These are phyloP conservation scores for Lipomyces yamadae DNA, from an alignment of 805 yeast species.

Conservation along the genomic window DNA sequence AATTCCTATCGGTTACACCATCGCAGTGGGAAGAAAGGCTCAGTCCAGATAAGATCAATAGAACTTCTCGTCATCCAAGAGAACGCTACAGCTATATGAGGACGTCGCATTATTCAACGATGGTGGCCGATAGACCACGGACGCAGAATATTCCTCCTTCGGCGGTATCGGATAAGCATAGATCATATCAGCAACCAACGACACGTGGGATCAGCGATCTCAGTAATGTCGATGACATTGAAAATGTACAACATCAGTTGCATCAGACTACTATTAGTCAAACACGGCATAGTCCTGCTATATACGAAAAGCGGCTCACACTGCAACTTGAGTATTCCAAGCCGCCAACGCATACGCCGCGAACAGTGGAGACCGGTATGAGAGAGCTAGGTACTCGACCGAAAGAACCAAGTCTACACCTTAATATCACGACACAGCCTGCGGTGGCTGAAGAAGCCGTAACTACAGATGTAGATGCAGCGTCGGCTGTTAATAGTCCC, in stretches of 20 bases:
- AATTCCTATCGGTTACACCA: conserved; percentile 81
- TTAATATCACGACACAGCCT: background rate
- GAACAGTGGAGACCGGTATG: conserved; percentile 27
- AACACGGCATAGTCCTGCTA: conserved; percentile 6
- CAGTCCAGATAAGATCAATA: conserved; percentile 21
- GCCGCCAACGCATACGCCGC: conserved; percentile 32
- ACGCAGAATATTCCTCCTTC: conserved; percentile 11
- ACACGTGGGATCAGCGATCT: conserved; percentile 16
- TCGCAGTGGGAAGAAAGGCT: conserved; percentile 78
- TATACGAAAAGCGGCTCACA: conserved; percentile 33
- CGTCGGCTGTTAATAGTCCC: no score
- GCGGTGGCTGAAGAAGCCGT: background rate
- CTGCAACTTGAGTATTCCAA: conserved; percentile 33
- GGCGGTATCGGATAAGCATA: conserved; percentile 14
- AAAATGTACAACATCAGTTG: conserved; percentile 26
- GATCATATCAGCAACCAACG: conserved; percentile 20
- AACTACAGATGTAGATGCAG: background rate
- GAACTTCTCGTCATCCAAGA: conserved; percentile 4
- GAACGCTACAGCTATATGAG: conserved; percentile 14
- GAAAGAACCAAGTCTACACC: background rate
- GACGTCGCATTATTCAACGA: conserved; percentile 14
- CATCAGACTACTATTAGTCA: conserved; percentile 26
- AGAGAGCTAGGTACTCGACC: conserved; percentile 16
- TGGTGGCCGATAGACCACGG: conserved; percentile 12
- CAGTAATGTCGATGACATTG: conserved; percentile 28